Percentiles rank a stretch among this genome's conserved stretches.
Conservation (phyloP, 1,284 basidiomycete genomes). For the Ceratobasidium sp. region DNA sequence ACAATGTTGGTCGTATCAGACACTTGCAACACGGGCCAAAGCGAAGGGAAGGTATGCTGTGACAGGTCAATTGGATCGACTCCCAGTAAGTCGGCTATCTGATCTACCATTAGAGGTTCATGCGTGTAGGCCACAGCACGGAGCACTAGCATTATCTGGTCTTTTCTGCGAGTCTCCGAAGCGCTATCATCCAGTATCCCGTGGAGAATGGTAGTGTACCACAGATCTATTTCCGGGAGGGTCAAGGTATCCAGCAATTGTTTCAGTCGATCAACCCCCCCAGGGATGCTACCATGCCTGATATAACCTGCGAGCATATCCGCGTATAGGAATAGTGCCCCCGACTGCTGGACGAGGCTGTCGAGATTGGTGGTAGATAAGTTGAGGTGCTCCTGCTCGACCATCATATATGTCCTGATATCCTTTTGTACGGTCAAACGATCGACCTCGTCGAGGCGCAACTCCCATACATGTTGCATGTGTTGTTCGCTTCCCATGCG, state of each 20-base stretch:
- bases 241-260: neutral
- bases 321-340: neutral
- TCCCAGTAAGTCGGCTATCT: neutral
- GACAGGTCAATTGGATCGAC: neutral
- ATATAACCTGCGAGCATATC: neutral
- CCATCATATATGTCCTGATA: neutral
- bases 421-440: neutral
- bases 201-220: conserved; percentile 1
- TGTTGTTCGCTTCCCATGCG: neutral
- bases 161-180: neutral
- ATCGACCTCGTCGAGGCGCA: neutral
- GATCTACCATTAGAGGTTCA: neutral
- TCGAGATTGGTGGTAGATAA: neutral
- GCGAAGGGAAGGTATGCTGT: neutral
- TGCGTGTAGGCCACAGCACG: conserved; percentile 1
- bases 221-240: neutral
- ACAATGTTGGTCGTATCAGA: neutral
- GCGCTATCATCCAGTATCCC: neutral
- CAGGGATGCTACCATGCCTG: neutral
- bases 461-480: neutral
- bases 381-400: neutral
- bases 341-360: neutral
- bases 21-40: neutral
- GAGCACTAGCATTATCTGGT: neutral
- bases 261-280: neutral